Evolutionary conservation across 768 basidiomycete species (phyloP).

Genomic region (Rhodotorula diobovata): DNA sequence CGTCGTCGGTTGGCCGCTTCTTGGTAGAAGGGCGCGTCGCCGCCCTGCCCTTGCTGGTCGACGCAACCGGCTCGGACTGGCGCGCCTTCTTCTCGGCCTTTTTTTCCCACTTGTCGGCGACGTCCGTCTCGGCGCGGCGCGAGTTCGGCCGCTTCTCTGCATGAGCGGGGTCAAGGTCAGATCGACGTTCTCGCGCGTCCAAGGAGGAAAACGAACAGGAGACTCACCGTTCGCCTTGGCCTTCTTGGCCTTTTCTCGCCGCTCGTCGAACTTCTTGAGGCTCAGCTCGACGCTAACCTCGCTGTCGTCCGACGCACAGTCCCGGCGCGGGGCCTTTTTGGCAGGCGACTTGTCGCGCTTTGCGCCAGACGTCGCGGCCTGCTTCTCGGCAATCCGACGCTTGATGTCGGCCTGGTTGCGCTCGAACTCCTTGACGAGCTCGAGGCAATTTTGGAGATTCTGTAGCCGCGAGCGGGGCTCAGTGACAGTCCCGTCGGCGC

Average conservation of each 20-base stretch:
- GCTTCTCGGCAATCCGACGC: neutral
- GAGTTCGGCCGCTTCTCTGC: neutral
- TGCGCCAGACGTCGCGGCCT: neutral
- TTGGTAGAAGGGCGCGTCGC: neutral
- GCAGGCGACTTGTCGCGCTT: neutral
- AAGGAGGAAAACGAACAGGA: neutral
- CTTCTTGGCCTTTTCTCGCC: slow-evolving; percentile 10
- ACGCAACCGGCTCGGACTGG: neutral
- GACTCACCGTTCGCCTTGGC: neutral
- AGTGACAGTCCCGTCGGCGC: no score
- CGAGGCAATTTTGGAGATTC: slow-evolving; percentile 20
- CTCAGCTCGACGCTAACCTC: neutral
- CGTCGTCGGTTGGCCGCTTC: neutral
- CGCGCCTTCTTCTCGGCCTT: slow-evolving; percentile 12
- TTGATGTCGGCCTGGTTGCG: neutral
- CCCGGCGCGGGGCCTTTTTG: no score
- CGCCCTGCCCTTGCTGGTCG: neutral
- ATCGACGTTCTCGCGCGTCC: no score
- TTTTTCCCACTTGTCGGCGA: slow-evolving; percentile 27
- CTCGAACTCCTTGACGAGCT: slow-evolving; percentile 15
- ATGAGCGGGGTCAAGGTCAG: no score
- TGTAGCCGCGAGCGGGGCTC: neutral
- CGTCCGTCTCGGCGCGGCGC: neutral
- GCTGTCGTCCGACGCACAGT: neutral
- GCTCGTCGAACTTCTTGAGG: neutral